Conservation (phyloP, 2,329 filamentous ascomycete species). For the Didymella keratinophila region DNA sequence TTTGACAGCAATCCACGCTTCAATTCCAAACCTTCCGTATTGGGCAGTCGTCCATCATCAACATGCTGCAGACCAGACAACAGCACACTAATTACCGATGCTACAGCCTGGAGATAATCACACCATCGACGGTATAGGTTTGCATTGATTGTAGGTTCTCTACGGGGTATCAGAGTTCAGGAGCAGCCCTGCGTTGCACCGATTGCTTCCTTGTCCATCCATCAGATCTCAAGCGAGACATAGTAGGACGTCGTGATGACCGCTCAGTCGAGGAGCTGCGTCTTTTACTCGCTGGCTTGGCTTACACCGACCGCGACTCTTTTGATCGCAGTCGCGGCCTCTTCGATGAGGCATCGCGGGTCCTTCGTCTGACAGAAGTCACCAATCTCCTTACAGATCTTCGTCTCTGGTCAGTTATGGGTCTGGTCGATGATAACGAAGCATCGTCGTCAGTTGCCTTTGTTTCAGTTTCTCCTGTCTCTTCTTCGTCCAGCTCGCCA, state of each 20-base stretch:
- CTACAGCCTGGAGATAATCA: background rate
- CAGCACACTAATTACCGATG: background rate
- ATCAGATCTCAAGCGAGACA: background rate
- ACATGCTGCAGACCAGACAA: background rate
- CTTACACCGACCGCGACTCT: background rate
- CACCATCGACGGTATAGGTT: background rate
- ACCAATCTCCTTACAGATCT: conserved; percentile 7
- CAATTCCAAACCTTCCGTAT: background rate
- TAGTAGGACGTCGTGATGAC: background rate
- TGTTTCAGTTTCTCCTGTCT: background rate
- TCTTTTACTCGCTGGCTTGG: background rate
- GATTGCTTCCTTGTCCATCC: background rate
- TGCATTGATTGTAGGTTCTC: background rate
- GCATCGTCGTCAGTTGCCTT: background rate
- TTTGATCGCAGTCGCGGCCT: background rate
- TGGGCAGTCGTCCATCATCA: background rate
- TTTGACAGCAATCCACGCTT: background rate
- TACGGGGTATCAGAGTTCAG: background rate
- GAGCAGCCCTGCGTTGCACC: background rate
- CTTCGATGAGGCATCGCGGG: background rate
- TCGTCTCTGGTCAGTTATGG: conserved; percentile 3
- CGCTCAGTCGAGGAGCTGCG: background rate
- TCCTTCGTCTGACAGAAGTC: conserved; percentile 3
- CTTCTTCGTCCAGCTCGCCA: background rate
- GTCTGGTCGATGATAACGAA: conserved; percentile 3